A percentile compares a stretch with the other conserved stretches of the same genome.
These are phyloP conservation scores for sweet orange (Citrus sinensis) DNA, from an alignment of 345 rosid species.

Conservation along the genomic window DNA sequence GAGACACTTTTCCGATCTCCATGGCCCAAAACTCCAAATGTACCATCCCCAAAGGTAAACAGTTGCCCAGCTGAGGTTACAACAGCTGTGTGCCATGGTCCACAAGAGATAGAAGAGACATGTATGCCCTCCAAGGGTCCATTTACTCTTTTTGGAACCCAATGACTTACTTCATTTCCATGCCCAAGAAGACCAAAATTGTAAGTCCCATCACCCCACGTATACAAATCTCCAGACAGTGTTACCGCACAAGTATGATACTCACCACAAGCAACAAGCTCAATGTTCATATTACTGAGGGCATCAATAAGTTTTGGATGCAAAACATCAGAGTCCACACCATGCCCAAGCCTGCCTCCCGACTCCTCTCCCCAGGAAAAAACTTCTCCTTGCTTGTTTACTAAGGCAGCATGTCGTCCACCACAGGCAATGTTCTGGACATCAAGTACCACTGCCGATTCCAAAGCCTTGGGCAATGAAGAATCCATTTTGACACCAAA, in stretches of 20 bases:
- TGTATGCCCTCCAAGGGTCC: constrained; percentile 79
- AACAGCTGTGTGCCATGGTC: constrained; percentile 86
- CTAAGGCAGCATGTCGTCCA: constrained; percentile 65
- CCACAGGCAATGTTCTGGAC: constrained; percentile 82
- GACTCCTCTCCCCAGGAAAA: constrained; percentile 86
- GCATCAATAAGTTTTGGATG: constrained; percentile 70
- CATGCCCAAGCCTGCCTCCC: constrained; percentile 87
- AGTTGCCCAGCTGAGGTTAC: constrained; percentile 74
- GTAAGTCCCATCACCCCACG: constrained; percentile 76
- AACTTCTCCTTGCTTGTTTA: constrained; percentile 75
- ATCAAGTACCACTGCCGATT: constrained; percentile 74
- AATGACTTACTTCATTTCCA: constrained; percentile 73
- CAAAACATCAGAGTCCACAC: constrained; percentile 68
- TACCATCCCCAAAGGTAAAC: constrained; percentile 81
- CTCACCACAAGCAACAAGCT: constrained; percentile 77
- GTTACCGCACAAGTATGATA: constrained; percentile 80
- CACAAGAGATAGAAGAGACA: constrained; percentile 75
- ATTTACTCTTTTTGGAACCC: constrained; percentile 73
- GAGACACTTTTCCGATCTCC: constrained; percentile 63
- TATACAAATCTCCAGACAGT: constrained; percentile 76
- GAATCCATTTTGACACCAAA: constrained; percentile 56
- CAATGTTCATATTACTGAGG: constrained; percentile 58
- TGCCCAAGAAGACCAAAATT: constrained; percentile 82
- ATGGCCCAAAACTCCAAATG: constrained; percentile 80
- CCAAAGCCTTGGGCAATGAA: constrained; percentile 61